These are phyloP conservation scores for Hyphopichia homilentoma DNA, from an alignment of 805 yeast genomes.

Conservation along the genomic window DNA sequence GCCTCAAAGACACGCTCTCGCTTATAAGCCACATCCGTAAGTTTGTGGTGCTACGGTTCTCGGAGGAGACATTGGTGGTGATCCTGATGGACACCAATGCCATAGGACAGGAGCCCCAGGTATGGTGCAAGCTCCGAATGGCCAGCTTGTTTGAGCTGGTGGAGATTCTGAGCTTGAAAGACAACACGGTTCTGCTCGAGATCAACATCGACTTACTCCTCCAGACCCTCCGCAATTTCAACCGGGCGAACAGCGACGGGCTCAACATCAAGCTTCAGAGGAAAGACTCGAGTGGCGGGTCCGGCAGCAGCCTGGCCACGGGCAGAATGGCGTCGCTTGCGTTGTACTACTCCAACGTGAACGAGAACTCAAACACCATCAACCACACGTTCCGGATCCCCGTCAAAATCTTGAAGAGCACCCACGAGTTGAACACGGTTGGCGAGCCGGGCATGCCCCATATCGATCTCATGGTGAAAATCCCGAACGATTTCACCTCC, in stretches of 20 bases:
- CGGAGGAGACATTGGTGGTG: constrained; percentile 44
- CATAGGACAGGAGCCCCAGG: constrained; percentile 55
- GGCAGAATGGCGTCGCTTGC: constrained; percentile 51
- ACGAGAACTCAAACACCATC: constrained; percentile 41
- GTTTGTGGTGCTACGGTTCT: constrained; percentile 54
- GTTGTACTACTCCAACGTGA: constrained; percentile 49
- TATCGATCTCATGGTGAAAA: constrained; percentile 54
- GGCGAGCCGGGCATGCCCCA: constrained; percentile 59
- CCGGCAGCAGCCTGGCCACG: constrained; percentile 17
- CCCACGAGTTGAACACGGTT: constrained; percentile 47
- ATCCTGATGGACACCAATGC: constrained; percentile 44
- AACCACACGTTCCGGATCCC: constrained; percentile 71
- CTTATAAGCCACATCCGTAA: constrained; percentile 53
- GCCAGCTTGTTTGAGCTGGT: constrained; percentile 43
- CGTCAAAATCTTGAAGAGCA: constrained; percentile 55
- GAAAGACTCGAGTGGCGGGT: constrained; percentile 27
- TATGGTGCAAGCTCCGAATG: constrained; percentile 58
- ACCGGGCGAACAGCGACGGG: constrained; percentile 48
- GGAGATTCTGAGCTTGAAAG: constrained; percentile 49
- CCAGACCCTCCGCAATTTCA: constrained; percentile 56
- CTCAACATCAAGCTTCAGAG: constrained; percentile 50
- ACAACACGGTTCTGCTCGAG: constrained; percentile 56
- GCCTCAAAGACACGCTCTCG: constrained; percentile 37
- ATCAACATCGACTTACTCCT: constrained; percentile 57
- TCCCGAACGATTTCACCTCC: constrained; percentile 45